Evolutionary conservation across 1,139 yeast genomes (phyloP).

Genomic region (Debaryomycetaceae sp.): DNA sequence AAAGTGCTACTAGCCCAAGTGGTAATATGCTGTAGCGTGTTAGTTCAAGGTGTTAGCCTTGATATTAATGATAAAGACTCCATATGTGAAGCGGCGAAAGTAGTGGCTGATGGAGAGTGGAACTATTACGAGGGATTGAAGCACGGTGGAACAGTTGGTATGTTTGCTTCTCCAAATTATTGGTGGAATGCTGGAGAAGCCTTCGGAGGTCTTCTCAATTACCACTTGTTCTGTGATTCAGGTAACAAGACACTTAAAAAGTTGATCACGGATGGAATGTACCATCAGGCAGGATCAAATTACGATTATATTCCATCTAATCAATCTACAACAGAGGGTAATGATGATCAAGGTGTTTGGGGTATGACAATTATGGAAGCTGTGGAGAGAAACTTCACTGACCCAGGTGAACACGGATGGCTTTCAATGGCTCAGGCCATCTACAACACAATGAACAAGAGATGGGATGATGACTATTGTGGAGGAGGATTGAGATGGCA

Average conservation of each 20-base stretch:
- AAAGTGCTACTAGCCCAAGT: background rate
- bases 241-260: constrained; percentile 40
- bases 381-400: constrained; percentile 57
- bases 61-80: constrained; percentile 23
- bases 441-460: constrained; percentile 66
- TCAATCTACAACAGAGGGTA: constrained; percentile 63
- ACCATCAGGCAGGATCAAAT: constrained; percentile 50
- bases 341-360: constrained; percentile 75
- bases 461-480: constrained; percentile 70
- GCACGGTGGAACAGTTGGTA: constrained; percentile 58
- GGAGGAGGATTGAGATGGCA: constrained; percentile 87
- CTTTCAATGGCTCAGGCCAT: constrained; percentile 69
- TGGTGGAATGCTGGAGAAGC: constrained; percentile 78
- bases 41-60: constrained; percentile 13
- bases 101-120: constrained; percentile 48
- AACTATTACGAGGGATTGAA: constrained; percentile 55
- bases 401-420: constrained; percentile 59
- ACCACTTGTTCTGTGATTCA: constrained; percentile 45
- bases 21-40: background rate
- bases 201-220: constrained; percentile 58
- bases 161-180: constrained; percentile 58
- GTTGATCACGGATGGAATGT: constrained; percentile 41
- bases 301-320: constrained; percentile 56
- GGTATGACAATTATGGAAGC: constrained; percentile 61
- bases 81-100: constrained; percentile 51